Evolutionary conservation across 768 basidiomycete species (phyloP), one percentile per base, ranked within the genome.

Genomic region (Suillus paluster): DNA sequence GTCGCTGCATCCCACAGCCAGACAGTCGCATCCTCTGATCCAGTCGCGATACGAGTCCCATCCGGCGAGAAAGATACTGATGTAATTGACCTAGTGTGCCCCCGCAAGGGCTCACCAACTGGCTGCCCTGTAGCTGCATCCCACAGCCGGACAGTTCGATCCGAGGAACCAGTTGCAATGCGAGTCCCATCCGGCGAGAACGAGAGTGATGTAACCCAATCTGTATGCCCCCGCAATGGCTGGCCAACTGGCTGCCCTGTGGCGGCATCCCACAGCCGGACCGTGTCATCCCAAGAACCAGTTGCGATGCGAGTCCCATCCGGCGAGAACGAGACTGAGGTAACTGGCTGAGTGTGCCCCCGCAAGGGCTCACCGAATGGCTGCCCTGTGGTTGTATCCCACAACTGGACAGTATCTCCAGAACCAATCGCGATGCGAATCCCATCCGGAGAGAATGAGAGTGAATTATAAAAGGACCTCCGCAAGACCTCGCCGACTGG

Each of bases 91-190:
- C 17, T 23, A 19, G 34, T 60, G 53, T 65, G 64, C 5, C 64
- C 64, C 23, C 44, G 8, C 45, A 67, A 11, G n/a, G 63, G 30
- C 30, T 30, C 41, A 25, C 30, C 34, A 2, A 50, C 14, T 55
- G 21, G 15, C 3, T 54, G 27, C 12, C 58, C 57, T 2, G 48
- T 70, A 9, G 52, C 42, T 10, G 58, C 62, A 64, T 71, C 61
- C 72, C 72, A 73, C 19, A 67, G 14, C 4, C 30, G 25, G 14
- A 72, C 49, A 5, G 63, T 67, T 0, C 36, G 56, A 54, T 71
- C 69, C 0, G 23, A 1, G 10, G 70, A 70, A 10, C 67, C 66
- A 23, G 69, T 66, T 5, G 58, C 65, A 48, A 73, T 50, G 14
- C 33, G 27, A 17, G n/a, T 62, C 9, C 68, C 68, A 27, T 65